phyloP scores from a whole-genome alignment of 2,329 filamentous ascomycete genomes.

The Aspergillus uvarum region DNA sequence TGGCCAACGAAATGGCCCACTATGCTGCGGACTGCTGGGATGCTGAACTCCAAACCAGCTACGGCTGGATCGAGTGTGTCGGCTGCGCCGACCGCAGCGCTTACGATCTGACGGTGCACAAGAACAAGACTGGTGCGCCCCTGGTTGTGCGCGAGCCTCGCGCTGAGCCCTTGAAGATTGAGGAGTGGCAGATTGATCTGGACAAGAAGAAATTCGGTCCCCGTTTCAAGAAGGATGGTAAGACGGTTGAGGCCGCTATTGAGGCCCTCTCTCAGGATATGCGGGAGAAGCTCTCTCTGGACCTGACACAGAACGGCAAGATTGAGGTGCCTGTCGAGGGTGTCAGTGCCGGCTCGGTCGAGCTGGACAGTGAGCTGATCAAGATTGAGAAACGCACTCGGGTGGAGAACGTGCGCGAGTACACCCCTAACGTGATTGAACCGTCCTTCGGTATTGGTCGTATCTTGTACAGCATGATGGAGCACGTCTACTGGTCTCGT shows the following conservation, averaged over 20 bases:
- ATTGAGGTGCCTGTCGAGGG: conserved; percentile 72
- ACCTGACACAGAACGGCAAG: conserved; percentile 71
- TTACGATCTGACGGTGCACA: conserved; percentile 89
- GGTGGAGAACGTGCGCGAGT: conserved; percentile 81
- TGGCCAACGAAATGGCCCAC: conserved; percentile 87
- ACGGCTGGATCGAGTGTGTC: conserved; percentile 98
- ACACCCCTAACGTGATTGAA: conserved; percentile 93
- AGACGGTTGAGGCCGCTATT: conserved; percentile 77
- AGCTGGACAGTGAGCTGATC: conserved; percentile 76
- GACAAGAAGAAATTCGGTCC: conserved; percentile 97
- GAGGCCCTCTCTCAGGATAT: conserved; percentile 74
- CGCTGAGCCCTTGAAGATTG: conserved; percentile 72
- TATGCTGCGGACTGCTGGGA: conserved; percentile 99
- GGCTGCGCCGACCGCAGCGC: conserved; percentile 94
- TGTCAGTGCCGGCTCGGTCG: conserved; percentile 69
- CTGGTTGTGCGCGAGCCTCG: conserved; percentile 81
- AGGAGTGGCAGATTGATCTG: conserved; percentile 84
- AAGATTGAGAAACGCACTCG: conserved; percentile 80
- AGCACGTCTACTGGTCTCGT: conserved; percentile 94
- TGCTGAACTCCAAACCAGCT: conserved; percentile 84
- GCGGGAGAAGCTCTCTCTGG: conserved; percentile 74
- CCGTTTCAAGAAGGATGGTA: conserved; percentile 91
- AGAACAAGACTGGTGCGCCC: conserved; percentile 85
- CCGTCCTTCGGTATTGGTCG: conserved; percentile 96
- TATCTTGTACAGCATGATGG: conserved; percentile 88